phyloP scores from a whole-genome alignment of 2,329 filamentous ascomycete species.

The Arthrobotrys megalospora region DNA sequence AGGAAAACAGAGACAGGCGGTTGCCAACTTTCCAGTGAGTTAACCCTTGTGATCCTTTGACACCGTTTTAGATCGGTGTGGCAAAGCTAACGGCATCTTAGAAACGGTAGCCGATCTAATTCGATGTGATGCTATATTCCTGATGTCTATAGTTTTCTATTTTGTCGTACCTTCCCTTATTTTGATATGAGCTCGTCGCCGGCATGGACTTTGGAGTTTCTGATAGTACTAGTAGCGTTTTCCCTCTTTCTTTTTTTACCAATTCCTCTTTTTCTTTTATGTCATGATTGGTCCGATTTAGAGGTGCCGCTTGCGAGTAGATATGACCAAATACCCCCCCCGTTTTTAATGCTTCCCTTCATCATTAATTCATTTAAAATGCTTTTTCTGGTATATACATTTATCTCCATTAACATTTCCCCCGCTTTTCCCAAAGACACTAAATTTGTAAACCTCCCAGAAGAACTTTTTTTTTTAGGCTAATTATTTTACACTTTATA shows the following conservation, averaged over 20 bases:
- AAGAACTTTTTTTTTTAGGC: background rate
- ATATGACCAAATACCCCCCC: conserved; percentile 25
- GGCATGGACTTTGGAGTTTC: conserved; percentile 62
- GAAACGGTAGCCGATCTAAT: conserved; percentile 13
- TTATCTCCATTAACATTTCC: conserved; percentile 1
- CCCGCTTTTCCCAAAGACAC: conserved; percentile 16
- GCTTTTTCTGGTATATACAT: conserved; percentile 33
- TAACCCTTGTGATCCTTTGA: background rate
- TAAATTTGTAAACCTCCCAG: background rate
- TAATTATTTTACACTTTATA: conserved; percentile 12
- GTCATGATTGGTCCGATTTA: background rate
- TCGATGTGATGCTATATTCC: conserved; percentile 1
- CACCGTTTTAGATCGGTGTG: background rate
- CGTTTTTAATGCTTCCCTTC: conserved; percentile 11
- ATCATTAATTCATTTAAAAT: conserved; percentile 9
- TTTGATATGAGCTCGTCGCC: conserved; percentile 32
- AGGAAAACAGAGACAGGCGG: conserved; percentile 78
- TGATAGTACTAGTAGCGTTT: conserved; percentile 26
- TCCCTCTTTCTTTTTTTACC: background rate
- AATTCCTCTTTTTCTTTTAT: conserved; percentile 3
- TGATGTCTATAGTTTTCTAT: conserved; percentile 9
- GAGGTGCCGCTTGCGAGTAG: conserved; percentile 9
- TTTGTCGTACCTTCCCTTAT: conserved; percentile 1
- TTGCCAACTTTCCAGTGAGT: conserved; percentile 60
- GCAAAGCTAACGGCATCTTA: conserved; percentile 11